Base-by-base conservation (phyloP, 2,329 filamentous ascomycete species). In the Alternaria longipes region DNA sequence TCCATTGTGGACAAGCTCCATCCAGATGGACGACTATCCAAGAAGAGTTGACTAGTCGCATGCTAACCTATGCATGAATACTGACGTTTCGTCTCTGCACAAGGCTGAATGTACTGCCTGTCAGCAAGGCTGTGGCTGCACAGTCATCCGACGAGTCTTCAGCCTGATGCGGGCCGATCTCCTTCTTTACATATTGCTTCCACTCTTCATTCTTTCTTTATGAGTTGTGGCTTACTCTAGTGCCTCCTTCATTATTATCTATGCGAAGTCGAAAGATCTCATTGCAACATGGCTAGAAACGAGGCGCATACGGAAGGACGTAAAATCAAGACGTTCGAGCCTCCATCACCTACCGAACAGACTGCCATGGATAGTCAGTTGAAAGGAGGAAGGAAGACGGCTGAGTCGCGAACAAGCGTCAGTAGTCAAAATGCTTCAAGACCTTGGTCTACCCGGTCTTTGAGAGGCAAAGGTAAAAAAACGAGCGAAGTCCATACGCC, bases 401-500 rank as follows among this genome's bases (percentile, higher is more conserved):
- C 22, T 0, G 22, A 24, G 22, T 24, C 22, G 1, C 22, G 22
- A 2, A 24, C 22, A 24, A 24, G 22, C 6, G 1, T 7, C 22
- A 1, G 22, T 7, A 24, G 22, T 7, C 22, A 24, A 24, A 5
- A 24, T 24, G 22, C 24, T 24, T 24, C 2, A 24, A 7, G 2
- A 24, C 24, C 6, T 24, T 1, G 6, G 0, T 7, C 6, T 2
- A 2, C 2, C 6, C 6, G 0, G 6, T 7, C 24, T 2, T 7
- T 2, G 24, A 7, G 2, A 24, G 24, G 24, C 24, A 7, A 24
- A 24, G 6, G 24, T 2, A 24, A 24, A 7, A 24, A 2, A 24
- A 24, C 6, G 24, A 24, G 24, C 24, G 24, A 24, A 24, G 6
- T 24, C 0, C 6, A 2, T 0, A 24, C 24, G 24, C 24, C 6